Evolutionary conservation across 495 filamentous ascomycete genomes (phyloP).

Genomic region (Mytilinidion resinicola): DNA sequence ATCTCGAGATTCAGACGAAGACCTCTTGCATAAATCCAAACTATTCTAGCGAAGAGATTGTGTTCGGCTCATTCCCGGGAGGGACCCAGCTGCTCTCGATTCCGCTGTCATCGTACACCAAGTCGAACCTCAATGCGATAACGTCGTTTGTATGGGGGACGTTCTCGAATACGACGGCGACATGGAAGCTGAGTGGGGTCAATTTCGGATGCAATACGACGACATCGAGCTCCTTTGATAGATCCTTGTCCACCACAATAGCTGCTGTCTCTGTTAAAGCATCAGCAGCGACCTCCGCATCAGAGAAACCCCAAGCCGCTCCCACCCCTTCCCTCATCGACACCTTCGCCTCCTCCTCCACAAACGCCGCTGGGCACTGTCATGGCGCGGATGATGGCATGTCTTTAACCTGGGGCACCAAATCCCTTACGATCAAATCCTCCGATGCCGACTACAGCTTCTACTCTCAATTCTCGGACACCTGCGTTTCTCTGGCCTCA

Average conservation of each 20-base stretch:
- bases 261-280: not conserved
- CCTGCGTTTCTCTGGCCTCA: conserved; percentile 54
- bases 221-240: not conserved
- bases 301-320: too few relatives aligned
- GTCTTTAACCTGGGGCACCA: conserved; percentile 43
- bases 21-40: conserved; percentile 38
- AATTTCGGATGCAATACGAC: conserved; percentile 43
- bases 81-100: conserved; percentile 47
- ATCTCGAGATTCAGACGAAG: conserved; percentile 51
- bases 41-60: conserved; percentile 45
- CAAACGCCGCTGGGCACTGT: conserved; percentile 63
- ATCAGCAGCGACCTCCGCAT: not conserved
- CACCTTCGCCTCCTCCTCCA: conserved; percentile 48
- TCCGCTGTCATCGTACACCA: conserved; percentile 46
- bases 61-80: conserved; percentile 46
- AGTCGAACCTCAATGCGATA: conserved; percentile 48
- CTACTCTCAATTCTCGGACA: conserved; percentile 57
- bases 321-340: conserved; percentile 36
- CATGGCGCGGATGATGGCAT: conserved; percentile 63
- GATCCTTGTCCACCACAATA: conserved; percentile 12
- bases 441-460: conserved; percentile 63
- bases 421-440: conserved; percentile 53
- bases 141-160: conserved; percentile 47
- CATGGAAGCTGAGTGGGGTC: conserved; percentile 50
- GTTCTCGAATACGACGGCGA: conserved; percentile 39